Evolutionary conservation across 2,329 filamentous ascomycete species (phyloP).

Genomic region (Fusarium sp.): DNA sequence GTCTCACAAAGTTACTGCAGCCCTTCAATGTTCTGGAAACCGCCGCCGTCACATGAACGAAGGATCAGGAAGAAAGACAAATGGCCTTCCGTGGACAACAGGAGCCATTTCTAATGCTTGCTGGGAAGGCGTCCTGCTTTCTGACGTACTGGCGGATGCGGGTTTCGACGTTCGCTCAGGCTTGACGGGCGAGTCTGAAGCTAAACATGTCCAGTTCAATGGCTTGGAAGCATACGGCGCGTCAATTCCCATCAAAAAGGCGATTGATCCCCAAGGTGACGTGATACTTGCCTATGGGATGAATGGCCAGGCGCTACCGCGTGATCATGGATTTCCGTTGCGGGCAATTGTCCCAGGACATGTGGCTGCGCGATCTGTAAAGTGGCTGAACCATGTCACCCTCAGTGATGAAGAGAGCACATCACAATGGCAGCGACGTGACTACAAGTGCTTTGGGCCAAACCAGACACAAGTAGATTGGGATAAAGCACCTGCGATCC

Average conservation of each 20-base stretch:
- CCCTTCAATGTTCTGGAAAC: conserved; percentile 71
- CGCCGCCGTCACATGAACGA: conserved; percentile 69
- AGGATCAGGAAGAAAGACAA: conserved; percentile 57
- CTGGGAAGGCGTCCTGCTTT: conserved; percentile 67
- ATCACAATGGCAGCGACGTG: conserved; percentile 73
- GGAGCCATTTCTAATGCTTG: conserved; percentile 70
- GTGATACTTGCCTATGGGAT: conserved; percentile 75
- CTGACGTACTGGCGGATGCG: conserved; percentile 67
- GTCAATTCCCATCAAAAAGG: conserved; percentile 69
- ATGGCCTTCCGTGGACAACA: conserved; percentile 68
- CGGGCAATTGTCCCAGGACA: conserved; percentile 72
- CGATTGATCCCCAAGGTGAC: conserved; percentile 69
- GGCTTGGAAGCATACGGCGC: conserved; percentile 70
- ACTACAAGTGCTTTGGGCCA: conserved; percentile 77
- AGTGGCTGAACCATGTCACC: conserved; percentile 74
- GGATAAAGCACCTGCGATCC: conserved; percentile 71
- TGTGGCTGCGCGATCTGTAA: conserved; percentile 74
- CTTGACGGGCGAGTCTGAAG: conserved; percentile 51
- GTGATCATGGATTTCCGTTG: conserved; percentile 74
- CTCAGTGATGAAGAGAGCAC: conserved; percentile 74
- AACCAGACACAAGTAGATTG: conserved; percentile 70
- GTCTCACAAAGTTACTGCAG: conserved; percentile 63
- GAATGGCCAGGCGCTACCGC: conserved; percentile 72
- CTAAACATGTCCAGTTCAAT: conserved; percentile 67
- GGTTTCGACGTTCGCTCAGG: conserved; percentile 59